Percentiles rank a stretch among this genome's conserved stretches.
These are phyloP conservation scores for Misopates orontium DNA, from an alignment of 257 asterid species.

Conservation along the genomic window DNA sequence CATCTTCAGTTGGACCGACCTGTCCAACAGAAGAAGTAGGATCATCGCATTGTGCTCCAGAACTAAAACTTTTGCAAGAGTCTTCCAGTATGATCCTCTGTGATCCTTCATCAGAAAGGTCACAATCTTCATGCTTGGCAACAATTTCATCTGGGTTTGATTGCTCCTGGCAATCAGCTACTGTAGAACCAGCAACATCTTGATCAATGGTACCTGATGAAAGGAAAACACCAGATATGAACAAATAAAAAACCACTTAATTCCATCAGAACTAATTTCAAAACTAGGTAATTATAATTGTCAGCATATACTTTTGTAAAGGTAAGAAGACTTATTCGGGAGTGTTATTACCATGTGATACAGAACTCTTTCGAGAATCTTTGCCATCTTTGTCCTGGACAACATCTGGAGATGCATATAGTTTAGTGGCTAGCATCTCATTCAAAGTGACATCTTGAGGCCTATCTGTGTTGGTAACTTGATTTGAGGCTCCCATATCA, in stretches of 20 bases:
- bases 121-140: slow-evolving; percentile 32
- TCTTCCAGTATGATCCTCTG: slow-evolving; percentile 28
- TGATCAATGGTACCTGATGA: slow-evolving; percentile 33
- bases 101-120: slow-evolving; percentile 26
- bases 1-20: slow-evolving; percentile 34
- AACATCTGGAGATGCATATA: slow-evolving; percentile 26
- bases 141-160: slow-evolving; percentile 18
- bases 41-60: slow-evolving; percentile 34
- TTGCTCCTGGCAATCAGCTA: slow-evolving; percentile 23
- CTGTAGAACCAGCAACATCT: slow-evolving; percentile 32
- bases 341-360: slow-evolving; percentile 38
- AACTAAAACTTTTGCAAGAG: slow-evolving; percentile 39
- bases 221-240: slow-evolving; percentile 35
- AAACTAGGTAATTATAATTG: slow-evolving; percentile 32
- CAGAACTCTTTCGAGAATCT: slow-evolving; percentile 30
- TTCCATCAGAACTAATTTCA: slow-evolving; percentile 26
- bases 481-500: slow-evolving; percentile 22
- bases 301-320: slow-evolving; percentile 28
- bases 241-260: slow-evolving; percentile 20
- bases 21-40: slow-evolving; percentile 33
- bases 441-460: slow-evolving; percentile 20
- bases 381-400: slow-evolving; percentile 19
- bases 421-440: slow-evolving; percentile 16
- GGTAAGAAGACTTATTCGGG: slow-evolving; percentile 18
- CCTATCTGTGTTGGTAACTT: slow-evolving; percentile 22